Conservation (phyloP, 345 rosid genomes). For the Melaleuca alternifolia region DNA sequence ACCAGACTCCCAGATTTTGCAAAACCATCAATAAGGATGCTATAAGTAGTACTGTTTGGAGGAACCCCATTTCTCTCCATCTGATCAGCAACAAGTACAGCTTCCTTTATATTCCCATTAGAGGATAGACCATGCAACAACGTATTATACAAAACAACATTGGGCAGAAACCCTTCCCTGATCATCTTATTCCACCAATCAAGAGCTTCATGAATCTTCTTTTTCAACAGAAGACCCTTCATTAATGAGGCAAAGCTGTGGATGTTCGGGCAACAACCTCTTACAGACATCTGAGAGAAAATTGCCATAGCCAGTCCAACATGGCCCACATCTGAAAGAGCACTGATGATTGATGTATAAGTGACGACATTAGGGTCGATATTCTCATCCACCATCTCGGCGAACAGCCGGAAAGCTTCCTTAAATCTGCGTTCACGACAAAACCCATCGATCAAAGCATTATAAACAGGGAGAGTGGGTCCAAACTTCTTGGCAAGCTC, state of each 20-base stretch:
- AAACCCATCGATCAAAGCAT: conserved; percentile 61
- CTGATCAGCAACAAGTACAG: conserved; percentile 33
- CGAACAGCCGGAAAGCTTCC: conserved; percentile 40
- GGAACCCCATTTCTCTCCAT: conserved; percentile 47
- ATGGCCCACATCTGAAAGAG: conserved; percentile 40
- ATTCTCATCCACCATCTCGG: conserved; percentile 42
- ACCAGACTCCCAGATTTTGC: conserved; percentile 49
- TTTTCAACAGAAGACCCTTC: conserved; percentile 53
- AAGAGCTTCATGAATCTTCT: conserved; percentile 43
- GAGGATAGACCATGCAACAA: conserved; percentile 61
- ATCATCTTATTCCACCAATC: conserved; percentile 52
- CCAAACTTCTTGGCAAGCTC: conserved; percentile 40
- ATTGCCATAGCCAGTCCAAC: conserved; percentile 50
- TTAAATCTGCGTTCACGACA: conserved; percentile 37
- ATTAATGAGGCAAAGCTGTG: conserved; percentile 60
- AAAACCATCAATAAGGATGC: conserved; percentile 64
- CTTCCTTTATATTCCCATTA: conserved; percentile 37
- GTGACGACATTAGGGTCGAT: conserved; percentile 60
- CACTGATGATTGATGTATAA: conserved; percentile 55
- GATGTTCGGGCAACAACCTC: conserved; percentile 62
- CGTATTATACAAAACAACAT: conserved; percentile 53
- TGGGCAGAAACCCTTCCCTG: conserved; percentile 38
- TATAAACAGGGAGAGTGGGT: conserved; percentile 48
- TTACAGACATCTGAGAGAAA: conserved; percentile 51
- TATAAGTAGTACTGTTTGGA: conserved; percentile 54